Evolutionary conservation across 352 stramenopile genomes (phyloP).

Genomic region (Phytopythium cucurbitacearum): DNA sequence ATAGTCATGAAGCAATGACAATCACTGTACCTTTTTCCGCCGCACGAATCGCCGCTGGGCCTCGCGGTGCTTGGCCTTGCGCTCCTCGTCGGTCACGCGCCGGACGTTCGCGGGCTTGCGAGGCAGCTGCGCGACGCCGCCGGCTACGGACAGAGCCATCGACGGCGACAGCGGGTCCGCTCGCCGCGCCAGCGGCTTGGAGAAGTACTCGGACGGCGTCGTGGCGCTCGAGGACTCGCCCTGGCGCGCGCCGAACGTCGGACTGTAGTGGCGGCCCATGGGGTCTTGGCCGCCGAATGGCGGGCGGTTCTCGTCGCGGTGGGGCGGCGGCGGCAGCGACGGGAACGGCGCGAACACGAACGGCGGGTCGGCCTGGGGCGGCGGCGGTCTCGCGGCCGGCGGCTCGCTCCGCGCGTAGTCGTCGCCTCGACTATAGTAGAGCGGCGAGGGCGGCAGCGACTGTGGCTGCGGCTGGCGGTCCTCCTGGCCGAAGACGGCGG

Average conservation of each 20-base stretch:
- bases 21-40: slow-evolving; percentile 38
- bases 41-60: slow-evolving; percentile 44
- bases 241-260: not conserved
- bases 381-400: not conserved
- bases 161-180: slow-evolving; percentile 15
- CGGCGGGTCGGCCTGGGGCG: slow-evolving; percentile 7
- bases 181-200: slow-evolving; percentile 17
- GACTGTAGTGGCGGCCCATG: slow-evolving; percentile 10
- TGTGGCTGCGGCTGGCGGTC: not conserved
- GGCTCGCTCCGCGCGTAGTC: slow-evolving; percentile 14
- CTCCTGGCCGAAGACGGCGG: slow-evolving; percentile 5
- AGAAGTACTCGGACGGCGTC: not conserved
- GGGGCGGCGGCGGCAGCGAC: slow-evolving; percentile 7
- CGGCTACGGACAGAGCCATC: slow-evolving; percentile 9
- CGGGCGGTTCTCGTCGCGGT: slow-evolving; percentile 4
- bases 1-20: not conserved
- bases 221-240: too few species aligned
- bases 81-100: slow-evolving; percentile 39
- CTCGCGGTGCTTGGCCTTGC: slow-evolving; percentile 49
- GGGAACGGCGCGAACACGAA: slow-evolving; percentile 20
- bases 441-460: slow-evolving; percentile 4
- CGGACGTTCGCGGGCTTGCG: slow-evolving; percentile 9
- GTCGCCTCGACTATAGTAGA: slow-evolving; percentile 16
- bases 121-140: not conserved
- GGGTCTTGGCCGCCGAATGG: slow-evolving; percentile 9